Evolutionary conservation across 768 basidiomycete genomes (phyloP).

Genomic region (Macrocybe gigantea): DNA sequence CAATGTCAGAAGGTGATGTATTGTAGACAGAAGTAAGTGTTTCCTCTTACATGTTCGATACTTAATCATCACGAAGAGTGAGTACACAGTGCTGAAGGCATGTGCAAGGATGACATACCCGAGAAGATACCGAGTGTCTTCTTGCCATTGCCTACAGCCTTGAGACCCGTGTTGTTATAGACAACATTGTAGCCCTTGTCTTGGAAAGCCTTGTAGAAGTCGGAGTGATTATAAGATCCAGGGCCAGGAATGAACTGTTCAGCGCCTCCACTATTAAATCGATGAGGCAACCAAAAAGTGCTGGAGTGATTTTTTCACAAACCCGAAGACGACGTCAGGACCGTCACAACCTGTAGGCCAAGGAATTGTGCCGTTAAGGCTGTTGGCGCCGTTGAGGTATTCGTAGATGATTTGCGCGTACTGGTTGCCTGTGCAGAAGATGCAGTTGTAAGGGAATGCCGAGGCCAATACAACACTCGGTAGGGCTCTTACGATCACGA

Average conservation of each 20-base stretch:
- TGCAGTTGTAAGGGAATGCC: not conserved
- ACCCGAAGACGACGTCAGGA: slow-evolving; percentile 41
- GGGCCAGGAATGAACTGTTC: slow-evolving; percentile 35
- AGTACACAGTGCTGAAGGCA: not conserved
- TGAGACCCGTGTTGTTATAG: slow-evolving; percentile 27
- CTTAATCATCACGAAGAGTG: slow-evolving; percentile 1
- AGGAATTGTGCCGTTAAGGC: slow-evolving; percentile 24
- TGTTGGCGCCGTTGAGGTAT: slow-evolving; percentile 26
- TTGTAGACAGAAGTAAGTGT: not conserved
- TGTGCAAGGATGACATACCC: slow-evolving; percentile 13
- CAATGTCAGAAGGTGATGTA: not conserved
- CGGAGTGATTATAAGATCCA: slow-evolving; percentile 30
- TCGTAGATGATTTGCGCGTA: slow-evolving; percentile 28
- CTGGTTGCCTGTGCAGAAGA: slow-evolving; percentile 17
- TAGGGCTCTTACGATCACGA: slow-evolving; percentile 24
- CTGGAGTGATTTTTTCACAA: slow-evolving; percentile 2
- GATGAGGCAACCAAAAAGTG: not conserved
- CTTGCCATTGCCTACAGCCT: slow-evolving; percentile 21
- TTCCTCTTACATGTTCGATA: slow-evolving; percentile 14
- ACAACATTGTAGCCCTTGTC: slow-evolving; percentile 35
- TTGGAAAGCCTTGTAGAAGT: slow-evolving; percentile 36
- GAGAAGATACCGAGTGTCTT: slow-evolving; percentile 41
- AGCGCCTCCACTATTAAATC: slow-evolving; percentile 30
- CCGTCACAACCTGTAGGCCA: slow-evolving; percentile 38
- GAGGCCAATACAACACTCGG: not conserved